Conservation (phyloP, 176 grass and related monocot genomes). For the Tillandsia fasciculata region DNA sequence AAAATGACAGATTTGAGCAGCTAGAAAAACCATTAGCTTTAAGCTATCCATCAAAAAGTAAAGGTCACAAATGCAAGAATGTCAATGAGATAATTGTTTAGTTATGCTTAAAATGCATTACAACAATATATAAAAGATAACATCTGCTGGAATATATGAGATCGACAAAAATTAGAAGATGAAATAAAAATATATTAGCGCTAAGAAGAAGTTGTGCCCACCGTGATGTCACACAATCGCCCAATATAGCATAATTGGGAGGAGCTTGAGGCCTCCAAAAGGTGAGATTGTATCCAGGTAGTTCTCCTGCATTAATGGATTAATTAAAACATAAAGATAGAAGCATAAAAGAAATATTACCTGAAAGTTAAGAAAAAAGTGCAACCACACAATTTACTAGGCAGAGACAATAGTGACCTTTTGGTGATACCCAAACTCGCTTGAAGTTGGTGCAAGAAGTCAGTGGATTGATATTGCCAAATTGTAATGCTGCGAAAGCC, state of each 20-base stretch:
- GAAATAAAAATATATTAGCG: not conserved
- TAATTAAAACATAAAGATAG: constrained; percentile 12
- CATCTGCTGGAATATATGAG: not conserved
- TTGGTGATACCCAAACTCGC: constrained; percentile 69
- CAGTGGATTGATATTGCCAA: constrained; percentile 78
- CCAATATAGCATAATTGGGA: constrained; percentile 92
- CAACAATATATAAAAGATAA: constrained; percentile 6
- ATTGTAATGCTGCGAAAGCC: constrained; percentile 78
- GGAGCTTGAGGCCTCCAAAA: constrained; percentile 97
- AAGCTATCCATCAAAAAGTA: too few relatives aligned
- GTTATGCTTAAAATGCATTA: constrained; percentile 5
- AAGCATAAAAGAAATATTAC: not conserved
- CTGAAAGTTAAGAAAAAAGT: not conserved
- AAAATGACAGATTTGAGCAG: too few relatives aligned
- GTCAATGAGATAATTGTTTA: too few relatives aligned
- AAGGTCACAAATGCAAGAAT: too few relatives aligned
- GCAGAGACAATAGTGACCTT: constrained; percentile 31
- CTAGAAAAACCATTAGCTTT: too few relatives aligned
- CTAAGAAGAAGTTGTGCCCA: constrained; percentile 13
- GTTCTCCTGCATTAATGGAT: constrained; percentile 36
- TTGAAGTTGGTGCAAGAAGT: constrained; percentile 92
- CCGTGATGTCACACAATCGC: constrained; percentile 95
- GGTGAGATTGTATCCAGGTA: constrained; percentile 84
- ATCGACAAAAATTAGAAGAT: not conserved
- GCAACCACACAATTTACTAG: not conserved